Base-by-base conservation (phyloP, 768 basidiomycete species). In the Lactifluus subvellereus region DNA sequence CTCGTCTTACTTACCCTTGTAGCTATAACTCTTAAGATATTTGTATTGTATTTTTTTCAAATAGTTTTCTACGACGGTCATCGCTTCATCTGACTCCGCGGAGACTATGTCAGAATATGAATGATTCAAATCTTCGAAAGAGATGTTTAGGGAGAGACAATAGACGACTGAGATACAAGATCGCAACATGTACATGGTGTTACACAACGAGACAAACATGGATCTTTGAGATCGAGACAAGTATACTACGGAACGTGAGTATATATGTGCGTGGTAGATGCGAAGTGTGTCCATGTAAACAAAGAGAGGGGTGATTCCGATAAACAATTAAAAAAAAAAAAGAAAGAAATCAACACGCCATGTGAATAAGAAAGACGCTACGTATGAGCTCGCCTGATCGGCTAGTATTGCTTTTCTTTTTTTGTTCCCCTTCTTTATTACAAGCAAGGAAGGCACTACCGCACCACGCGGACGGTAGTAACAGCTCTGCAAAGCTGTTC, bases 401-500 rank as follows among this genome's bases (percentile, higher is more conserved):
- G 40, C 58, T 54, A 9, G 47, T 49, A 35, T 49, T 37, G 53
- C 47, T 20, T 54, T 6, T 20, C 50, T 35, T 37, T 45, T 54
- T 59, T 43, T 20, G 32, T 2, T 18, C 42, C 52, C 52, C 45
- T 40, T 38, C 37, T 48, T 53, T 47, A 30, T 43, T n/a, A 54
- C 10, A 42, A 11, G 20, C 11, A 27, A 11, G 27, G 27, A 27
- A 27, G 27, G 30, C 33, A 58, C 54, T 55, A 64, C 54, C 63
- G 63, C n/a, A 64, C 54, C 18, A 65, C 60, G 4, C 70, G 71
- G 38, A 72, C 69, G 37, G 66, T 69, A 20, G 60, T 60, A 54
- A 74, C 72, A 0, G 71, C 57, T 14, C 57, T 43, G 30, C 38
- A 60, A 7, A 72, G 66, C 57, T 69, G 70, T 5, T 71, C 71